Evolutionary conservation across 2,329 filamentous ascomycete species (phyloP), one percentile per base, ranked within the genome.

Genomic region (Fusarium mangiferae): DNA sequence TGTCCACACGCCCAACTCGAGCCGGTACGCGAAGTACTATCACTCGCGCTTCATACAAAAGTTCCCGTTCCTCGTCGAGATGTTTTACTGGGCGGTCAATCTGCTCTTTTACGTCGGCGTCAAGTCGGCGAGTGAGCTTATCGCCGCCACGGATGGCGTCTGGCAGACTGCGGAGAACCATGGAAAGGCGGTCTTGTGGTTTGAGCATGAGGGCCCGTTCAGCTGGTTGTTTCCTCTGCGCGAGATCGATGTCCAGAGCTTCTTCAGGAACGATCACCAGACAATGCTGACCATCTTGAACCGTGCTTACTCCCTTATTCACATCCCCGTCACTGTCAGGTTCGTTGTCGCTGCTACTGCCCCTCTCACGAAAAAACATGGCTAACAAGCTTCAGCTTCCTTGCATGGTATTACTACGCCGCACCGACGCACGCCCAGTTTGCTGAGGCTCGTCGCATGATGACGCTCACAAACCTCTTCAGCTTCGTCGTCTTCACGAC

Each of bases 71-170:
- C 80, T 93, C 62, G 86, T 93, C 55, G 91, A 93, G 80, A 93
- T 93, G 90, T 92, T 93, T 80, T 93, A 93, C 83, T 93, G 91
- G 91, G 85, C 87, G 48, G 85, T 93, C 75, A 92, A 90, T 77
- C 88, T 91, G 72, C 84, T 87, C 51, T 90, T 91, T 78, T 93
- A 93, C 82, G 78, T 80, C 61, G 55, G 74, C 48, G 75, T 78
- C 58, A 77, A 79, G 62, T 66, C 62, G 7, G 59, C 69, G 28
- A 78, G 77, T 39, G 79, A 76, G 28, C 75, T 81, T 14, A 81
- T 84, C 59, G 82, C 81, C 33, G 77, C 82, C 22, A 82, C 79
- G 2, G 80, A 81, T 10, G 84, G 83, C 18, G 86, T 90, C 36
- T 90, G 88, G 85, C 83, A 89, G 61, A 84, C 87, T 26, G 87